phyloP scores from a whole-genome alignment of 495 filamentous ascomycete species.

The Podospora pseudoanserina region DNA sequence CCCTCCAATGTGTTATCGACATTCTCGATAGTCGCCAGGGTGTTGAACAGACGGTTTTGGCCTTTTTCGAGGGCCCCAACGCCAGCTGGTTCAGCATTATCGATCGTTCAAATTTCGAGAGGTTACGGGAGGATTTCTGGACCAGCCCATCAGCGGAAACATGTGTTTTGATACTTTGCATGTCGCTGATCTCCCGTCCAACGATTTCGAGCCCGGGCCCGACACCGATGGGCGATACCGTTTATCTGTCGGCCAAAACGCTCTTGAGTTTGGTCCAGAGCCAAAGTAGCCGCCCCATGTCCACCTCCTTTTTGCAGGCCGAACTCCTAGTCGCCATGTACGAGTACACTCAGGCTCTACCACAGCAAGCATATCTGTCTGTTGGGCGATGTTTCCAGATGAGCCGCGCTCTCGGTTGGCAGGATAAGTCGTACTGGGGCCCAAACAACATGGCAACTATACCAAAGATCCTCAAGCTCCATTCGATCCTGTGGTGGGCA shows the following conservation, averaged over 20 bases:
- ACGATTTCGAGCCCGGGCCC: constrained; percentile 15
- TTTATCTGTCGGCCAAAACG: constrained; percentile 29
- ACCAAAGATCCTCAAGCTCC: constrained; percentile 26
- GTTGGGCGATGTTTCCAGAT: constrained; percentile 29
- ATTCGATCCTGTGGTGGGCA: constrained; percentile 34
- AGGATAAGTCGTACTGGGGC: constrained; percentile 24
- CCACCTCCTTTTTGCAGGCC: constrained; percentile 50
- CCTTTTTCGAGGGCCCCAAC: constrained; percentile 29
- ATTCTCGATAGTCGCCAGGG: constrained; percentile 60
- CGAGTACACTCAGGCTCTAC: constrained; percentile 70
- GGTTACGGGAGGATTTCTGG: constrained; percentile 23
- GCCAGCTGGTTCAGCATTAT: constrained; percentile 31
- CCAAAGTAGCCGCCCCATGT: constrained; percentile 20
- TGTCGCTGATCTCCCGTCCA: constrained; percentile 24
- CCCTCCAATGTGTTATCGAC: constrained; percentile 63
- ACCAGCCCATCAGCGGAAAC: constrained; percentile 27
- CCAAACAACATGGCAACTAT: constrained; percentile 8
- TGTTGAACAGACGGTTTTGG: constrained; percentile 52
- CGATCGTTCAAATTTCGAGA: constrained; percentile 22
- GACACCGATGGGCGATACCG: constrained; percentile 20
- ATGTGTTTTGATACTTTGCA: constrained; percentile 27
- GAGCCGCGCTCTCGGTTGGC: constrained; percentile 30
- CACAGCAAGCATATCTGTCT: constrained; percentile 58
- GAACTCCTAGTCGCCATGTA: constrained; percentile 82
- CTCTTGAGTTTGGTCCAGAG: constrained; percentile 28